phyloP scores from a whole-genome alignment of 768 basidiomycete species.

The Boletus vermiculosoides region DNA sequence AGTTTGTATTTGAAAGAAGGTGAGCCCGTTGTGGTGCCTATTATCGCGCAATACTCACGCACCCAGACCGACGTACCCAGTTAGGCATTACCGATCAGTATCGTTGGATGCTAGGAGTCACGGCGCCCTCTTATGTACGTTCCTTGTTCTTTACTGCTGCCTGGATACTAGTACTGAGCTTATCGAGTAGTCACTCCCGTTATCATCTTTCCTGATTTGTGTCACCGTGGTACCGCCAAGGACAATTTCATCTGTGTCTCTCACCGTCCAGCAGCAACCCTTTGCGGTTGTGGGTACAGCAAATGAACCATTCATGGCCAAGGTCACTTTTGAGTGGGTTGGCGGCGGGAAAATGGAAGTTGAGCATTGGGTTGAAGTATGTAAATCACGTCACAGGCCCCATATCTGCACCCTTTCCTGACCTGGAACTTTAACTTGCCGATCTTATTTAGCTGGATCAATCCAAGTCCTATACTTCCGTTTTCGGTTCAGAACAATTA shows the following conservation, averaged over 20 bases:
- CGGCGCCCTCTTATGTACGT: conserved; percentile 49
- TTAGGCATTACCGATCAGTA: conserved; percentile 36
- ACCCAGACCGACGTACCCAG: conserved; percentile 34
- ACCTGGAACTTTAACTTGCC: not conserved
- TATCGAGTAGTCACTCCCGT: conserved; percentile 25
- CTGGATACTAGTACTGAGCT: not conserved
- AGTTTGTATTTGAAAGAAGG: conserved; percentile 45
- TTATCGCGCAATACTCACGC: conserved; percentile 7
- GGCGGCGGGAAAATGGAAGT: conserved; percentile 44
- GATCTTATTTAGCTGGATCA: conserved; percentile 41
- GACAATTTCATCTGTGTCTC: conserved; percentile 29
- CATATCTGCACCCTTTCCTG: not conserved
- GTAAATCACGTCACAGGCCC: conserved; percentile 9
- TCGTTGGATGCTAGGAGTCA: conserved; percentile 46
- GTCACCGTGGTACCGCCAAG: conserved; percentile 40
- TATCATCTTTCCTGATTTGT: conserved; percentile 35
- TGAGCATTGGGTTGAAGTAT: conserved; percentile 54
- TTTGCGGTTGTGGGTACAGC: conserved; percentile 42
- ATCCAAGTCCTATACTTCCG: conserved; percentile 35
- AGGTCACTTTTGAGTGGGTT: conserved; percentile 40
- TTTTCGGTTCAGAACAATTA: conserved; percentile 48
- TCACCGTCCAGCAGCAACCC: conserved; percentile 37
- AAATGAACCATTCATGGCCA: conserved; percentile 46
- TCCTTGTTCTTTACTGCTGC: not conserved
- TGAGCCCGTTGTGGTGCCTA: conserved; percentile 16